These are phyloP conservation scores for Mucor saturninus DNA, from an alignment of 371 early-diverging fungal genomes.

Conservation along the genomic window DNA sequence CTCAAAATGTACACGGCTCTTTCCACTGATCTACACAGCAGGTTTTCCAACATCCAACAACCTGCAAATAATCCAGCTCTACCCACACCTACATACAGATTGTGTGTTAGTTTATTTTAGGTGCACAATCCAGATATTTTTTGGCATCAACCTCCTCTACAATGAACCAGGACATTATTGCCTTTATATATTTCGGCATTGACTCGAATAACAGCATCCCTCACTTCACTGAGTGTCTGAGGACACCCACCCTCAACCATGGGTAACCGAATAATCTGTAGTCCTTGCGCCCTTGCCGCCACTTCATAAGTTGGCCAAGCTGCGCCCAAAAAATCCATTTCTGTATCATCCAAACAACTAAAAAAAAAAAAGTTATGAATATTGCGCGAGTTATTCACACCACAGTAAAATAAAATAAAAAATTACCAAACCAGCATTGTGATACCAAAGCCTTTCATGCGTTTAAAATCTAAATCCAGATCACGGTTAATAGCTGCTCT, in stretches of 20 bases:
- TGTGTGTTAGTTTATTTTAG: not conserved
- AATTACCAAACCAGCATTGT: conserved; percentile 74
- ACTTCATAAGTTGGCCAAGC: conserved; percentile 67
- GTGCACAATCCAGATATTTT: no score
- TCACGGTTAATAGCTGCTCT: conserved; percentile 77
- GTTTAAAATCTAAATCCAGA: conserved; percentile 71
- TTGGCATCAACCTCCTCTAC: conserved; percentile 70
- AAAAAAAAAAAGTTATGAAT: not conserved
- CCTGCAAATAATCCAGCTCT: conserved; percentile 80
- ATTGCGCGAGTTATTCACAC: no score
- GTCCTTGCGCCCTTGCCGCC: conserved; percentile 58
- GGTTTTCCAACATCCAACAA: conserved; percentile 70
- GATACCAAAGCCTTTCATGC: conserved; percentile 65
- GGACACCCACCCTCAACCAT: conserved; percentile 82
- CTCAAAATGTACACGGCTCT: conserved; percentile 61
- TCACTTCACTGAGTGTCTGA: conserved; percentile 63
- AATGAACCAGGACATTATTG: conserved; percentile 73
- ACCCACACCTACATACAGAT: conserved; percentile 63
- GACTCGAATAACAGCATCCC: conserved; percentile 57
- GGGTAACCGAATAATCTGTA: conserved; percentile 66
- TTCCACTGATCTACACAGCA: conserved; percentile 54
- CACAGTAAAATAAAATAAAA: conserved; percentile 4
- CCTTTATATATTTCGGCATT: conserved; percentile 57
- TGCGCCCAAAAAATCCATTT: conserved; percentile 73
- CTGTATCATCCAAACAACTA: conserved; percentile 77